These are phyloP conservation scores for Colletotrichum euphorbiae DNA, from an alignment of 2,329 filamentous ascomycete species.

Conservation along the genomic window DNA sequence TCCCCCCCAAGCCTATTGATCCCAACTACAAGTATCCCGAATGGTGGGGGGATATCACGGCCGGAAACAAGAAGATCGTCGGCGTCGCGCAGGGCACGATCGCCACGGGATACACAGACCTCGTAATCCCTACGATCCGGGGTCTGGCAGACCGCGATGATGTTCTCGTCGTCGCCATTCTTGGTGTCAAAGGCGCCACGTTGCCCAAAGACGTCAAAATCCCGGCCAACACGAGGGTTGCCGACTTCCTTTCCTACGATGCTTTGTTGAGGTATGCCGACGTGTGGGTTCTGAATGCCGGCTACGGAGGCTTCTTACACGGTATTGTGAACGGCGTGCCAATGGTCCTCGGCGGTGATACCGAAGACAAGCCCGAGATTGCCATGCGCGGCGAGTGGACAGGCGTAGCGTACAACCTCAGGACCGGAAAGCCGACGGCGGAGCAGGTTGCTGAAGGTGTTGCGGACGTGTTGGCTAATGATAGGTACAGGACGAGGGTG, in stretches of 20 bases:
- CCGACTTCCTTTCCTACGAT: constrained; percentile 63
- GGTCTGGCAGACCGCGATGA: constrained; percentile 56
- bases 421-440: constrained; percentile 47
- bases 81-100: constrained; percentile 62
- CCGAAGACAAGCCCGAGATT: constrained; percentile 57
- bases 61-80: constrained; percentile 53
- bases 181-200: constrained; percentile 44
- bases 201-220: constrained; percentile 46
- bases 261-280: constrained; percentile 56
- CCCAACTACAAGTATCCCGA: constrained; percentile 49
- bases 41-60: constrained; percentile 59
- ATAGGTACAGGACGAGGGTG: constrained; percentile 47
- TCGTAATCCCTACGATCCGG: constrained; percentile 58
- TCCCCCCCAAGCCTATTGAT: constrained; percentile 49
- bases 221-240: constrained; percentile 56
- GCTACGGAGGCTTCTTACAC: constrained; percentile 61
- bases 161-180: constrained; percentile 48
- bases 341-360: constrained; percentile 58
- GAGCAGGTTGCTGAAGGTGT: constrained; percentile 48
- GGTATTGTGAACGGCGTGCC: constrained; percentile 59
- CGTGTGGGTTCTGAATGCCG: constrained; percentile 61
- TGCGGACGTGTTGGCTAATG: constrained; percentile 46
- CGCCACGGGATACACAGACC: constrained; percentile 51
- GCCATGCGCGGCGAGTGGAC: constrained; percentile 55
- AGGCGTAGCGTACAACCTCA: constrained; percentile 59